Base-by-base conservation (phyloP, 352 stramenopile genomes). In the Phytophthora lateralis region DNA sequence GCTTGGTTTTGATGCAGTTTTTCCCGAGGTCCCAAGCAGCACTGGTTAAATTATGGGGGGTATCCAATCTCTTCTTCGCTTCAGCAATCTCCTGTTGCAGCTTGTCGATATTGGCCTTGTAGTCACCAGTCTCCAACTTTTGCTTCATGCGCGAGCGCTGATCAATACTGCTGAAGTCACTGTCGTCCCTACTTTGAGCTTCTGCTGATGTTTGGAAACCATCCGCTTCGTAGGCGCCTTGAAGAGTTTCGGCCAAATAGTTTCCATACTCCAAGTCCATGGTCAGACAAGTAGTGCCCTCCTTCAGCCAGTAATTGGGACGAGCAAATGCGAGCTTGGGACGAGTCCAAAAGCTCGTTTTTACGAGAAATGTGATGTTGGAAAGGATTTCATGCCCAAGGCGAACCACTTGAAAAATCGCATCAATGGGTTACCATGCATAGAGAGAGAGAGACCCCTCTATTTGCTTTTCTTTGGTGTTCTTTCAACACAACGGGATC, bases 71-170 rank as follows among this genome's bases (percentile, higher is more conserved):
- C 4, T 52, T 35, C 50, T 72, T 54, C 26, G 80, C n/a, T 21
- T 70, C 39, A 0, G 56, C 55, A 34, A 85, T 69, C 27, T 90
- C 63, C 6, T 68, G 60, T 18, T 67, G 66, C 15, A 85, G 35
- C 14, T 46, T 58, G 5, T 68, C 64, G 30, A 82, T 76, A 34
- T 82, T 60, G 0, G 39, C 48, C 29, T 66, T 50, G 37, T 73
- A 76, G 17, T 78, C 52, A 20, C 61, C 61, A 0, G 51, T 24
- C n/a, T 90, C 76, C 11, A 69, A n/a, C 42, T 80, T 86, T 30
- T 83, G 80, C 14, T 77, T 79, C 55, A 86, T 89, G 18, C 73
- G 69, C 5, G 63, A 71, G 5, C 65, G 62, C 17, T 71, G 65
- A n/a, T 59, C 54, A 27, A 27, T 10, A 20, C 35, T 20, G 35